These are phyloP conservation scores for Eucalyptus sp. DNA, from an alignment of 345 rosid species.

Conservation along the genomic window DNA sequence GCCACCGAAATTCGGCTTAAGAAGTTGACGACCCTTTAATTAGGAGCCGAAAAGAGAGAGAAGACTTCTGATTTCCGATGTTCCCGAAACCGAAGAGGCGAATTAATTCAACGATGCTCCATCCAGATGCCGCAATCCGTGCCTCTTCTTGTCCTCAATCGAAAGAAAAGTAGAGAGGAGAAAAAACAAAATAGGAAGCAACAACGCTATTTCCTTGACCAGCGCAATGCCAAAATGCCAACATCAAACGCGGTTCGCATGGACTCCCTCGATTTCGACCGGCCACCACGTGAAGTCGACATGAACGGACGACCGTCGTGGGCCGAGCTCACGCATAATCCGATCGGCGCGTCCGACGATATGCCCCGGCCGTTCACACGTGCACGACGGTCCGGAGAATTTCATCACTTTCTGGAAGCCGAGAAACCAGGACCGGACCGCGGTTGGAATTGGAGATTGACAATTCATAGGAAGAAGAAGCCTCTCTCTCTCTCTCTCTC, in stretches of 20 bases:
- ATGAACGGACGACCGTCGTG: neutral
- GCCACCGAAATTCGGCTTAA: neutral
- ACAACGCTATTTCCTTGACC: neutral
- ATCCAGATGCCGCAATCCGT: neutral
- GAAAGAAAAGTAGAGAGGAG: neutral
- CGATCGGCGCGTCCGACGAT: neutral
- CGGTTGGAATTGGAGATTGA: neutral
- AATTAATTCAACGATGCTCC: neutral
- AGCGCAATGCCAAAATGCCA: neutral
- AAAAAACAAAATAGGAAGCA: neutral
- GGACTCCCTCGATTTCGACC: neutral
- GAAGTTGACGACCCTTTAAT: neutral
- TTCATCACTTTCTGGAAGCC: neutral
- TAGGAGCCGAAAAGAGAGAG: neutral
- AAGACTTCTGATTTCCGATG: neutral
- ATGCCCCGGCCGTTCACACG: neutral
- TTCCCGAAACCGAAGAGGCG: neutral
- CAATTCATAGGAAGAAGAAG: neutral
- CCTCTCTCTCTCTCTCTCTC: neutral
- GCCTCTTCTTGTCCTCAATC: neutral
- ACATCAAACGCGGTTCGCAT: neutral
- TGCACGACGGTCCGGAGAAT: neutral
- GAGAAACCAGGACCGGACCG: neutral
- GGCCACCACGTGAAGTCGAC: neutral
- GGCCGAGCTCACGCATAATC: accelerated